Evolutionary conservation across 345 rosid species (phyloP).

Genomic region (Boechera stricta): DNA sequence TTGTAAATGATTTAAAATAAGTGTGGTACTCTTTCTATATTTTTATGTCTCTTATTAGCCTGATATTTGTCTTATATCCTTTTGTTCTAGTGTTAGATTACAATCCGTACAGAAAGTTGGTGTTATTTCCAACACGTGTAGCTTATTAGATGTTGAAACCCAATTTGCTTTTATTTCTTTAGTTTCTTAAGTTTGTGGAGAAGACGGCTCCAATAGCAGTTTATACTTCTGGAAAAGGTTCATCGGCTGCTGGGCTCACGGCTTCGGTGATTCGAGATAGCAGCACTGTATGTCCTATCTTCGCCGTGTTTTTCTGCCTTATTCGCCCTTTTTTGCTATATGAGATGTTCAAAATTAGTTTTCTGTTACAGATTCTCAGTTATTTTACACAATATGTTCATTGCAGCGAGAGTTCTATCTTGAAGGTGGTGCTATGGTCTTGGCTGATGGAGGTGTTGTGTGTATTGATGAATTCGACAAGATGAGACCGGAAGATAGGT

Average conservation of each 20-base stretch:
- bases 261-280: conserved; percentile 93
- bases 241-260: conserved; percentile 98
- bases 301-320: conserved; percentile 1
- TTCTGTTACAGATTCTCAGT: conserved; percentile 20
- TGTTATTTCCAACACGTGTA: not conserved
- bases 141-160: conserved; percentile 25
- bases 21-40: not conserved
- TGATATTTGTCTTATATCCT: not conserved
- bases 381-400: conserved; percentile 18
- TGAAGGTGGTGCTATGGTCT: conserved; percentile 99
- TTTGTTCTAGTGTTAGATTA: conserved; percentile 2
- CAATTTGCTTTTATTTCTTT: not conserved
- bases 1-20: not conserved
- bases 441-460: conserved; percentile 98
- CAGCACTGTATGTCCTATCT: conserved; percentile 66
- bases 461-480: conserved; percentile 98
- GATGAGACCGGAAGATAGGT: conserved; percentile 99
- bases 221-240: conserved; percentile 96
- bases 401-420: conserved; percentile 95
- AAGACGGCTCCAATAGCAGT: conserved; percentile 98
- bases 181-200: conserved; percentile 97
- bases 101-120: not conserved
- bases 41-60: not conserved
- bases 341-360: conserved; percentile 7
- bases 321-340: conserved; percentile 2